phyloP scores from a whole-genome alignment of 495 filamentous ascomycete genomes.

The Neurospora terricola region DNA sequence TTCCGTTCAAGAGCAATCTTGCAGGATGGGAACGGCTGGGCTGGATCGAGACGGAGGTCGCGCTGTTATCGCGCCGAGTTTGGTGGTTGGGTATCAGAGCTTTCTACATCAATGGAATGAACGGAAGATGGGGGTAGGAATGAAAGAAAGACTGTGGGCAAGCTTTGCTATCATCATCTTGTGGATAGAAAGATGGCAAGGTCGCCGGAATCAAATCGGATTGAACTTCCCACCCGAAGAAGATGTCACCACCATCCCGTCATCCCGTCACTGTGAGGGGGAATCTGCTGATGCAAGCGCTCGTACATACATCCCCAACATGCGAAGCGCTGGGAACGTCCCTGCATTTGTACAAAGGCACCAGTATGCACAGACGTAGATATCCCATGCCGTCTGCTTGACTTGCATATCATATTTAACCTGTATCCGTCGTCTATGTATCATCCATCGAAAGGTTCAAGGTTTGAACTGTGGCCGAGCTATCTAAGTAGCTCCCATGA shows the following conservation, averaged over 20 bases:
- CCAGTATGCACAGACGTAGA: not conserved
- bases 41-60: too few relatives aligned
- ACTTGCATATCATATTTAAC: not conserved
- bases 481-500: not conserved
- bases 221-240: not conserved
- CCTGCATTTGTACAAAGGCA: not conserved
- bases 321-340: not conserved
- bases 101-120: not conserved
- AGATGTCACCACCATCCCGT: not conserved
- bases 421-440: not conserved
- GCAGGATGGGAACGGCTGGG: not conserved
- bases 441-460: not conserved
- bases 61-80: too few relatives aligned
- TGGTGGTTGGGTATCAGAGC: not conserved
- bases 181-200: not conserved
- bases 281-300: not conserved
- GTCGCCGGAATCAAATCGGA: not conserved
- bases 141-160: not conserved
- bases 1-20: not conserved
- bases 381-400: not conserved
- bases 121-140: not conserved
- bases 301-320: not conserved
- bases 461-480: not conserved
- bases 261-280: not conserved
- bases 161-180: not conserved